Base-by-base conservation (phyloP, 257 asterid species). In the Jaltomata sinuosa region DNA sequence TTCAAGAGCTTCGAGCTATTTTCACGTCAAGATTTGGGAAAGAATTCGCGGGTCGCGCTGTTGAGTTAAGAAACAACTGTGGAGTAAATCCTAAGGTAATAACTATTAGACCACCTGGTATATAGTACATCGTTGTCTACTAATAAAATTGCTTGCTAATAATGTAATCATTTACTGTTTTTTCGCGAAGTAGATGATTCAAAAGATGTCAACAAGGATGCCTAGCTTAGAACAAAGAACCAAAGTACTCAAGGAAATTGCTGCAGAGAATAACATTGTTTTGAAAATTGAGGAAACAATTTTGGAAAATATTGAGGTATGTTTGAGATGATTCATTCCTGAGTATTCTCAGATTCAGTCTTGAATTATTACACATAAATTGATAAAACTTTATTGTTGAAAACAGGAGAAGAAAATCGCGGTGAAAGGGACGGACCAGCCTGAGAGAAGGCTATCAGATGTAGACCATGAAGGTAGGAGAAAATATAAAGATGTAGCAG, bases 61-160 rank as follows among this genome's bases (percentile, higher is more conserved):
- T 85, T 79, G 97, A 95, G 78, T 83, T 97, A 38, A 93, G 99
- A 80, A 94, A 95, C 84, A 89, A 95, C 21, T 97, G 99, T 82
- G 99, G 99, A 57, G 99, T 97, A 42, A 94, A 89, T 87, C 89
- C 91, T 25, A 91, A 88, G 96, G 99, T 92, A 78, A 40, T 78
- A 74, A 78, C 16, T 65, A 72, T 1, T 22, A 40, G 54, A 22
- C 42, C 22, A 11, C n/a, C 3, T 74, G 57, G 22, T 11, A 11
- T 47, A 38, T 38, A 12, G 69, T 27, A 62, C 36, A n/a, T 62
- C 9, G 14, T 12, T 3, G 15, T 59, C 16, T 80, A 19, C 7
- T 22, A 34, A 69, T 45, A 45, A 52, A 38, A 15, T 71, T 27
- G 14, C 8, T 38, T 31, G 54, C 8, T 54, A 31, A 11, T 64